Evolutionary conservation across 768 basidiomycete species (phyloP), one percentile per base, ranked within the genome.

Genomic region (Calocybe gangraenosa): DNA sequence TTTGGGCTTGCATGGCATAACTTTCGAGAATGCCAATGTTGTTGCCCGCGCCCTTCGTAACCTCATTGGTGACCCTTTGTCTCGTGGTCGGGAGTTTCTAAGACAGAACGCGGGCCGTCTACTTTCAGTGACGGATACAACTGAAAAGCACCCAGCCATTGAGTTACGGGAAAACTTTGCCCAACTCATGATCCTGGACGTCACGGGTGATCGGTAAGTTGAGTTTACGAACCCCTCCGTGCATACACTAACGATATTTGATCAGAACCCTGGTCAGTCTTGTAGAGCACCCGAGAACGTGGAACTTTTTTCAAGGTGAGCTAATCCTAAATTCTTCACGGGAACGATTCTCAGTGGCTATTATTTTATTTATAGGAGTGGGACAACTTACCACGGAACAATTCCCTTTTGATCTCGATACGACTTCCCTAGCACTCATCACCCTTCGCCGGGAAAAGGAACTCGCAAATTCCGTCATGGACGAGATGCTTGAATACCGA

Each of bases 321-420:
- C 22, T 4, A 30, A 25, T 17, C 39, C 56, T 22, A 39, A 25
- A 8, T 20, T 33, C 39, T 28, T 18, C 35, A 34, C 23, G 21
- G 18, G 37, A 17, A 37, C 40, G 18, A 21, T 15, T 6, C 33
- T 51, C 3, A 40, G 34, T n/a, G n/a, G n/a, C n/a, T n/a, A n/a
- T n/a, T n/a, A 39, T 37, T 22, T 34, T 38, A 40, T 37, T 39
- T 37, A 19, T 39, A 71, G 69, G 67, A 9, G 64, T 67, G 40
- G 66, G 64, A 7, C 54, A 65, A 25, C 59, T 76, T 3, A 78
- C 76, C 3, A 76, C 75, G 2, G 66, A 69, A 33, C 60, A 65
- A 19, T 79, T 76, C 51, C 78, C 78, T 0, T 69, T 65, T 47
- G 81, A 82, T 58, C 58, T 80, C 20, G 79, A 81, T 49, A 81